A percentile compares a stretch with the other conserved stretches of the same genome.
Conservation (phyloP, 2,329 filamentous ascomycete genomes). For the Neonectria ditissima region DNA sequence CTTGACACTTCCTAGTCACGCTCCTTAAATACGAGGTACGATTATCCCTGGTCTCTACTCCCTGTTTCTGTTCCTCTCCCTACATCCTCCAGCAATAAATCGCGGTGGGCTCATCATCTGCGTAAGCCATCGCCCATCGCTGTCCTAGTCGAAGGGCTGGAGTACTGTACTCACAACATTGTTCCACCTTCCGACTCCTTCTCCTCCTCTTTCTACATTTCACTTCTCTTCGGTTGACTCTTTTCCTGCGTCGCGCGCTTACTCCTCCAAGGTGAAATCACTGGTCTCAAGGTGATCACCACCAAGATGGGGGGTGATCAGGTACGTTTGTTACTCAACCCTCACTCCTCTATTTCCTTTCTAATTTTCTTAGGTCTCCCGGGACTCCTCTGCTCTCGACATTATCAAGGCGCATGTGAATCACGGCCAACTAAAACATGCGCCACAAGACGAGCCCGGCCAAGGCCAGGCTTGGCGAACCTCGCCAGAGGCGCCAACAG, state of each 20-base stretch:
- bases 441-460: not conserved
- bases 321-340: not conserved
- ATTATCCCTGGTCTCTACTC: not conserved
- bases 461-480: conserved; percentile 27
- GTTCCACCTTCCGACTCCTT: not conserved
- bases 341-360: not conserved
- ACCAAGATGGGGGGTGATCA: not conserved
- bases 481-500: conserved; percentile 40
- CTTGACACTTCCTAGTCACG: not conserved
- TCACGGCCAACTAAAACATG: not conserved
- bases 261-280: not conserved
- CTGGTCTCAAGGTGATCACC: no score
- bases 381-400: not conserved
- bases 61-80: not conserved
- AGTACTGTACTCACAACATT: not conserved
- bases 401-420: conserved; percentile 21
- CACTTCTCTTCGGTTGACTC: not conserved
- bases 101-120: not conserved
- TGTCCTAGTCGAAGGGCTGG: not conserved
- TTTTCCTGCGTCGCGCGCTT: not conserved
- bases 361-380: not conserved
- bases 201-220: not conserved
- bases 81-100: not conserved
- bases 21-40: not conserved
- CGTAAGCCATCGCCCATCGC: not conserved